Base-by-base conservation (phyloP, 1,284 basidiomycete genomes). In the Inonotus hispidus region DNA sequence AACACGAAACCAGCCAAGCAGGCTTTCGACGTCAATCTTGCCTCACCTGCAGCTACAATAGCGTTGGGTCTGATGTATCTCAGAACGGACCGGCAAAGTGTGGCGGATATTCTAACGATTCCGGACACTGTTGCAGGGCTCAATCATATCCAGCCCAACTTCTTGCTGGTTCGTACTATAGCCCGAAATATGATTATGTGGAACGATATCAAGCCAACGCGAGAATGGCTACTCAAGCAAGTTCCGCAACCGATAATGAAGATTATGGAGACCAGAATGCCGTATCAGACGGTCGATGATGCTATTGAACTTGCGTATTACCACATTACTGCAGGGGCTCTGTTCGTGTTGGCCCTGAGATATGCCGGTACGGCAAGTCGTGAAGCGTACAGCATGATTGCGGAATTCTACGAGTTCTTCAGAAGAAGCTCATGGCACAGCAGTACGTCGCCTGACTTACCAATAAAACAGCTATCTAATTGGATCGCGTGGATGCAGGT, bases 11-110 rank as follows among this genome's bases (percentile, higher is more conserved):
- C 73, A 49, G 67, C 67, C n/a, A 78, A 78, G 14, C 74, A 79
- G 1, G 72, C 78, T 0, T 90, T 94, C 72, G 89, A 97, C 72
- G 77, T 92, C 71, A 93, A 91, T 64, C 77, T 95, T 56, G 95
- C 95, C 0, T 92, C 92, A 0, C 92, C 95, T 0, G 91, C 93
- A 1, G 95, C 97, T 0, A 88, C 92, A 1, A 83, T 98, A 16
- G 94, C 94, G 0, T 75, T 99, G 6, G 95, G 92, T 0, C 74
- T 99, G 23, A 95, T 97, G 88, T 99, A 93, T 72, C 79, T 99
- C 54, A 85, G 87, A 63, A 95, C 93, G 0, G 85, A 86, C 49
- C 83, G 92, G 23, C 79, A 81, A 64, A 95, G 97, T 68, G 83
- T 98, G 7, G 92, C 93, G 0, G 88, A 91, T 64, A 83, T 94